Percentiles rank a stretch among this genome's conserved stretches.
phyloP scores from a whole-genome alignment of 345 rosid species.

The Anacardium occidentale region DNA sequence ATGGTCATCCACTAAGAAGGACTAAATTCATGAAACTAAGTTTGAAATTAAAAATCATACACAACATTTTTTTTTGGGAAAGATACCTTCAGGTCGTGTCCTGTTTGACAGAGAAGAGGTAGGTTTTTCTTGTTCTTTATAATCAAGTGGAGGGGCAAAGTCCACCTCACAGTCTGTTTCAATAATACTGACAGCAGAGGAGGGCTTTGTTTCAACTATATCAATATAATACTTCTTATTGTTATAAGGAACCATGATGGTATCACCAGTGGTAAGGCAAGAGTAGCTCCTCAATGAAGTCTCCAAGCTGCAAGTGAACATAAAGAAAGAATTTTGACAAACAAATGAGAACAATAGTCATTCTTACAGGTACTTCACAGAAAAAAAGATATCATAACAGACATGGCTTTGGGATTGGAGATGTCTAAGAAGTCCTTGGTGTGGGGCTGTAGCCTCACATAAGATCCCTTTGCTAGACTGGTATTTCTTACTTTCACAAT shows the following conservation, averaged over 20 bases:
- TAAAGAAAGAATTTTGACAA: conserved; percentile 4
- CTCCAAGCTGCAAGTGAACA: conserved; percentile 55
- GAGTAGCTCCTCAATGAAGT: conserved; percentile 68
- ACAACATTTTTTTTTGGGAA: background rate
- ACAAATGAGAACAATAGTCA: background rate
- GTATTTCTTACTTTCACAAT: conserved; percentile 41
- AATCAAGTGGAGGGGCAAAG: conserved; percentile 69
- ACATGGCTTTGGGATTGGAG: conserved; percentile 76
- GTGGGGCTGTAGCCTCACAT: conserved; percentile 66
- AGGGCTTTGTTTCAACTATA: conserved; percentile 65
- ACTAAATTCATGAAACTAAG: background rate
- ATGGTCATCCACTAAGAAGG: background rate
- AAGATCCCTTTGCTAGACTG: conserved; percentile 59
- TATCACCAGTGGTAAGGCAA: conserved; percentile 64
- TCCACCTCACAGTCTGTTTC: conserved; percentile 79
- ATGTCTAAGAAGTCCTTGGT: conserved; percentile 60
- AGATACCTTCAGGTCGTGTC: conserved; percentile 44
- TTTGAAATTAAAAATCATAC: background rate
- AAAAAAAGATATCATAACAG: conserved; percentile 19
- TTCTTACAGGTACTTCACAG: background rate
- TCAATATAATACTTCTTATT: conserved; percentile 57
- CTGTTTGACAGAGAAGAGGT: conserved; percentile 28
- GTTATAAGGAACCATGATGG: conserved; percentile 67
- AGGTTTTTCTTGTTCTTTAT: conserved; percentile 54
- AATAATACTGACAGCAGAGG: conserved; percentile 58